Conservation (phyloP, 2,329 filamentous ascomycete species). For the Metarhizium humberi region DNA sequence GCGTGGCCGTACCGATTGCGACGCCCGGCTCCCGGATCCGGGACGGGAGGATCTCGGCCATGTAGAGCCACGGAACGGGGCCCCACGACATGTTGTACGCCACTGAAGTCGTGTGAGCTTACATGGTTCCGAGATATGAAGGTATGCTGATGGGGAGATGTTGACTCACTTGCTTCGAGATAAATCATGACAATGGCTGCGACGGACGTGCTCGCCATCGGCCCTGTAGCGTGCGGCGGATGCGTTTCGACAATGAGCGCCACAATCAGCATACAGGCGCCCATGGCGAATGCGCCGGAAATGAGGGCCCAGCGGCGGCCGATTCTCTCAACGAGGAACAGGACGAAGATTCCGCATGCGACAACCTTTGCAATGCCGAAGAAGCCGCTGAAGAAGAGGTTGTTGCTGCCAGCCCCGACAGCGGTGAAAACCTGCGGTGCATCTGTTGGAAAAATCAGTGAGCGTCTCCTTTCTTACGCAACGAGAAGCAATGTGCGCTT, state of each 20-base stretch:
- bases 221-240: conserved; percentile 31
- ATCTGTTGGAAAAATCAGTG: conserved; percentile 15
- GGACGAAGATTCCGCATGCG: conserved; percentile 34
- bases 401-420: conserved; percentile 36
- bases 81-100: conserved; percentile 35
- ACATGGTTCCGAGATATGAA: too few species aligned
- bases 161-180: conserved; percentile 37
- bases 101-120: too few species aligned
- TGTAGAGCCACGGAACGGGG: conserved; percentile 41
- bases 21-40: conserved; percentile 38
- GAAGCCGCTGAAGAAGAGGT: conserved; percentile 40
- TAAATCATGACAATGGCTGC: conserved; percentile 42
- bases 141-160: too few species aligned
- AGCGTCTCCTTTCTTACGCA: too few species aligned
- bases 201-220: conserved; percentile 25
- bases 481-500: not conserved
- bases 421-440: conserved; percentile 41
- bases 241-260: conserved; percentile 35
- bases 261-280: conserved; percentile 42
- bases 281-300: conserved; percentile 38
- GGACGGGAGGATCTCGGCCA: conserved; percentile 39
- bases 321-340: conserved; percentile 39
- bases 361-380: conserved; percentile 43
- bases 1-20: conserved; percentile 30
- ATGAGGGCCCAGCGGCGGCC: conserved; percentile 40